Conservation (phyloP, 768 basidiomycete genomes). For the Lactifluus pinguis region DNA sequence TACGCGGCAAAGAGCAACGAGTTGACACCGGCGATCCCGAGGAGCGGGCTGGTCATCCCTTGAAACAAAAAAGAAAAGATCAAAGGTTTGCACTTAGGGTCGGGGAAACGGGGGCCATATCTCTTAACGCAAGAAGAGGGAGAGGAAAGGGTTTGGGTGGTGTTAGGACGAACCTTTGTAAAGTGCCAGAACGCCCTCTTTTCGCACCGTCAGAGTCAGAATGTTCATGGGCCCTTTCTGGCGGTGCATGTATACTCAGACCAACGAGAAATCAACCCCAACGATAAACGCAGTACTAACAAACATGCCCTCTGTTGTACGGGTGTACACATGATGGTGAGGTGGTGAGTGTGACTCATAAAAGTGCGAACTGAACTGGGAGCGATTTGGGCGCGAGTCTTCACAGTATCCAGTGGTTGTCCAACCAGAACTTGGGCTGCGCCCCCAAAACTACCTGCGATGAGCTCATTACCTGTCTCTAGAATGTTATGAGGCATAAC, state of each 20-base stretch:
- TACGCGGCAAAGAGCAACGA: slow-evolving; percentile 92
- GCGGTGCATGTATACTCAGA: background rate
- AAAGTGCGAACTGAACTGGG: slow-evolving; percentile 46
- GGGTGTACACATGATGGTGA: background rate
- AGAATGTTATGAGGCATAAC: slow-evolving; percentile 19
- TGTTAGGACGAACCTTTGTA: slow-evolving; percentile 67
- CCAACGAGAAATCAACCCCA: background rate
- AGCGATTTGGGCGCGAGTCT: slow-evolving; percentile 82
- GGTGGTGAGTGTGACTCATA: slow-evolving; percentile 2
- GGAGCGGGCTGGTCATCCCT: slow-evolving; percentile 87
- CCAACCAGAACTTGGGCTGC: slow-evolving; percentile 94
- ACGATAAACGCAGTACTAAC: slow-evolving; percentile 38
- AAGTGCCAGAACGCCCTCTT: slow-evolving; percentile 86
- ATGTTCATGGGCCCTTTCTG: slow-evolving; percentile 96
- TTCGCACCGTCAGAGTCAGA: slow-evolving; percentile 63
- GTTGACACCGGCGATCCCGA: slow-evolving; percentile 94
- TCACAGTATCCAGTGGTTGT: slow-evolving; percentile 82
- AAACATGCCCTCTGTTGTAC: slow-evolving; percentile 68
- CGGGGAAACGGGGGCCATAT: background rate
- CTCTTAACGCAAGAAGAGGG: background rate
- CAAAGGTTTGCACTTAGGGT: too few relatives aligned
- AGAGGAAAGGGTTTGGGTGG: background rate
- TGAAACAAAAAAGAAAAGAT: background rate
- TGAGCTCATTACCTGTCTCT: slow-evolving; percentile 69
- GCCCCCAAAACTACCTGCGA: slow-evolving; percentile 88